phyloP scores from a whole-genome alignment of 1,284 basidiomycete species.

The Wolfiporia cocos region DNA sequence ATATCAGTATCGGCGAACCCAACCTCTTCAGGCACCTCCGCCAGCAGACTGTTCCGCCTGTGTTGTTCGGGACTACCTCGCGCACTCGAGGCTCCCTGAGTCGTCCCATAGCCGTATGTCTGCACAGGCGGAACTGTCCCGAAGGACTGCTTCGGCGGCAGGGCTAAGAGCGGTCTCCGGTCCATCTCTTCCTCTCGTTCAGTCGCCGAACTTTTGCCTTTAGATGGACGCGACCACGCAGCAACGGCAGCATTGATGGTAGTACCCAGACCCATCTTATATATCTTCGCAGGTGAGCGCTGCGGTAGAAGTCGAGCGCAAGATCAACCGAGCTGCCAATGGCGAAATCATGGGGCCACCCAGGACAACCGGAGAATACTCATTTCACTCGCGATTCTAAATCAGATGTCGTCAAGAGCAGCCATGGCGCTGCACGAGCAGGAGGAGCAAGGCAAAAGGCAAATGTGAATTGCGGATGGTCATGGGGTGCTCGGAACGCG shows the following conservation, averaged over 20 bases:
- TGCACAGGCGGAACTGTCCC: conserved; percentile 2
- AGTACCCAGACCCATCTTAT: conserved; percentile 5
- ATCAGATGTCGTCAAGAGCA: too few species aligned
- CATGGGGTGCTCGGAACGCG: too few species aligned
- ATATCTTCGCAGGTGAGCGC: too few species aligned
- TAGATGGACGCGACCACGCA: not conserved
- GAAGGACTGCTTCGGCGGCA: conserved; percentile 9
- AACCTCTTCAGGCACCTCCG: conserved; percentile 43
- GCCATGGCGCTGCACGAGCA: too few species aligned
- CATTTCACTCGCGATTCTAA: too few species aligned
- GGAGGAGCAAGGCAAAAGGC: too few species aligned
- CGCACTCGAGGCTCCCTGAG: conserved; percentile 13
- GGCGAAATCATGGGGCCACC: too few species aligned
- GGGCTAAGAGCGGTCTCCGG: conserved; percentile 15
- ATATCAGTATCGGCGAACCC: conserved; percentile 24
- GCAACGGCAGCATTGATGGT: conserved; percentile 5
- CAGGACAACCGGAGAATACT: too few species aligned
- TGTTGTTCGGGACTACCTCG: conserved; percentile 34
- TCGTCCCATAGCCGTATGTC: conserved; percentile 12
- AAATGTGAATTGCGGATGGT: too few species aligned
- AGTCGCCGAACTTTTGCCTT: not conserved
- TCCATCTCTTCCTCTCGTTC: not conserved
- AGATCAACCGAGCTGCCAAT: too few species aligned
- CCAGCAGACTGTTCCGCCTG: conserved; percentile 27
- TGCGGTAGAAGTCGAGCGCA: too few species aligned